Conservation (phyloP, 495 filamentous ascomycete genomes). For the Penicillium herquei region DNA sequence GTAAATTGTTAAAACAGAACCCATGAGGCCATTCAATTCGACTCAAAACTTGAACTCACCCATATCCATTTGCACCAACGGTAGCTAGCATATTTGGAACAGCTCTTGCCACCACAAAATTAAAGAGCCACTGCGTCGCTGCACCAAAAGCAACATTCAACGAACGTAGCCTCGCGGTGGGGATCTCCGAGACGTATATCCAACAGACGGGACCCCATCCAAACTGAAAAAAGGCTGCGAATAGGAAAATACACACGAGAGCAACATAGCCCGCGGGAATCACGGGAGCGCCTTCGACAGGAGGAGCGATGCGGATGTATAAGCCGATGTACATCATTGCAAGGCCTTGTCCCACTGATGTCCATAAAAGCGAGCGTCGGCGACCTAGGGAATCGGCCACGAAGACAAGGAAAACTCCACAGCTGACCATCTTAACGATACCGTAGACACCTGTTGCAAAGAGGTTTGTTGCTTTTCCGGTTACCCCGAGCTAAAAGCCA, state of each 20-base stretch:
- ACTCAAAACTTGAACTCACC: constrained; percentile 20
- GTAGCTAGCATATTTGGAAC: constrained; percentile 50
- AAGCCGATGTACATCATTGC: constrained; percentile 79
- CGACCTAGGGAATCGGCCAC: constrained; percentile 71
- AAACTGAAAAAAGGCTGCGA: constrained; percentile 75
- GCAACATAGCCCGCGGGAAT: constrained; percentile 64
- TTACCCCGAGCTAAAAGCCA: constrained; percentile 36
- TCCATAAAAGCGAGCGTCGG: constrained; percentile 69
- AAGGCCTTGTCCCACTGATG: constrained; percentile 66
- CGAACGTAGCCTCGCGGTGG: constrained; percentile 62
- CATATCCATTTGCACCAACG: constrained; percentile 62
- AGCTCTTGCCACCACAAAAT: constrained; percentile 39
- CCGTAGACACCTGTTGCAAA: constrained; percentile 57
- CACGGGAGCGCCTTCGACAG: constrained; percentile 46
- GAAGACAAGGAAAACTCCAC: constrained; percentile 64
- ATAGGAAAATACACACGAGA: constrained; percentile 69
- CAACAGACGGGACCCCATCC: constrained; percentile 79
- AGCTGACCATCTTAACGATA: constrained; percentile 55
- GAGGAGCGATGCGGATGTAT: constrained; percentile 71
- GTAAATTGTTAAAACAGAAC: constrained; percentile 35
- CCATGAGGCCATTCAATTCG: neutral
- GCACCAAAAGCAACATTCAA: constrained; percentile 67
- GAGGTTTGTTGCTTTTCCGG: constrained; percentile 44
- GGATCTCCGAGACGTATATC: constrained; percentile 76
- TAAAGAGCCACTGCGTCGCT: constrained; percentile 58